A percentile compares a stretch with the other conserved stretches of the same genome.
These are phyloP conservation scores for Yamadazyma spencermartinsiae DNA, from an alignment of 1,139 yeast species.

Conservation along the genomic window DNA sequence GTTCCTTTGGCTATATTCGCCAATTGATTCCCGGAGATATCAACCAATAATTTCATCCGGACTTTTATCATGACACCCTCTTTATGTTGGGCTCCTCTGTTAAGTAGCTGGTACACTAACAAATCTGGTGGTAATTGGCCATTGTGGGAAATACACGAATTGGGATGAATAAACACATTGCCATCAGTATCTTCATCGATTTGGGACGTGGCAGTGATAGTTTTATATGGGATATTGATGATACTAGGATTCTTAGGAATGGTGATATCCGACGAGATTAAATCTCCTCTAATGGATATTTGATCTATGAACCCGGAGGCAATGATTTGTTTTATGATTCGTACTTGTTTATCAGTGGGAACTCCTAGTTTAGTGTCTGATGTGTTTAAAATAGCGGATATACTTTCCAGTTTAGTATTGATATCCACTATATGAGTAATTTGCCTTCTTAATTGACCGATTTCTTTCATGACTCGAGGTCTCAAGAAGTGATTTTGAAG, in stretches of 20 bases:
- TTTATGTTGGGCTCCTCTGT: slow-evolving; percentile 41
- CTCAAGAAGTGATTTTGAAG: slow-evolving; percentile 62
- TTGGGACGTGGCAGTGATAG: slow-evolving; percentile 58
- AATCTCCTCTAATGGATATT: slow-evolving; percentile 80
- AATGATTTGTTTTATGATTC: slow-evolving; percentile 85
- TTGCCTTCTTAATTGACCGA: slow-evolving; percentile 76
- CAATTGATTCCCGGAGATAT: slow-evolving; percentile 71
- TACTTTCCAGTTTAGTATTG: slow-evolving; percentile 58
- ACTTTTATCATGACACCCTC: slow-evolving; percentile 42
- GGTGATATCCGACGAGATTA: slow-evolving; percentile 62
- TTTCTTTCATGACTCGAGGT: slow-evolving; percentile 80
- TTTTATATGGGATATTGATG: slow-evolving; percentile 68
- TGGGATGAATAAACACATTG: slow-evolving; percentile 74
- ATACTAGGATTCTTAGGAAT: slow-evolving; percentile 60
- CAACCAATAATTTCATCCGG: slow-evolving; percentile 76
- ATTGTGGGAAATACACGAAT: slow-evolving; percentile 53
- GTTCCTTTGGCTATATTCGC: slow-evolving; percentile 76
- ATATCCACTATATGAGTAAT: slow-evolving; percentile 70
- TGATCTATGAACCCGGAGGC: slow-evolving; percentile 93
- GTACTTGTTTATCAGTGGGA: slow-evolving; percentile 69
- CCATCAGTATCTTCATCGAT: slow-evolving; percentile 42
- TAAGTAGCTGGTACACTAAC: slow-evolving; percentile 67
- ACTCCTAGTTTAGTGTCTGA: slow-evolving; percentile 58
- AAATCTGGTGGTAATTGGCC: slow-evolving; percentile 77
- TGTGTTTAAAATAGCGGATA: slow-evolving; percentile 43